Evolutionary conservation across 441 rosid species (phyloP), one percentile per base, ranked within the genome.

Genomic region (Adansonia rubrostipa): DNA sequence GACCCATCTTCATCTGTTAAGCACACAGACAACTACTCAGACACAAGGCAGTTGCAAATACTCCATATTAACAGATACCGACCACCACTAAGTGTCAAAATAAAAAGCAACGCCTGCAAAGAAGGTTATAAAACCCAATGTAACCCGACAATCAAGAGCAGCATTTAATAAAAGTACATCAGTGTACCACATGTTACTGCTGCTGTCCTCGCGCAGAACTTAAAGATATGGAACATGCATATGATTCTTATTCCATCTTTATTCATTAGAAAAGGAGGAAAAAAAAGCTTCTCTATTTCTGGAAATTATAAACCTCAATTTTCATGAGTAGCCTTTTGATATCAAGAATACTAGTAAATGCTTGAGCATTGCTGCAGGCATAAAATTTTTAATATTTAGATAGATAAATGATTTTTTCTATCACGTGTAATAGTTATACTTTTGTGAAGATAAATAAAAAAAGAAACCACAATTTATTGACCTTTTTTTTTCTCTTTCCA

Each of bases 1-100:
- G 92, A n/a, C 79, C 77, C 82, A 81, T 81, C 86, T 88, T 90
- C 81, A 87, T 87, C 92, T 90, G 86, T 80, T 9, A 71, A 81
- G 84, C 53, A 75, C 54, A 50, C 77, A 67, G 28, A 62, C 76
- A 67, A 74, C 47, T 5, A 72, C 20, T 67, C 20, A 79, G 71
- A 73, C 6, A 20, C 45, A 71, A 66, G 77, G 69, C 61, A 79
- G 73, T 71, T 48, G 56, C 40, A 58, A 73, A 42, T 58, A 42
- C 8, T 6, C 44, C 68, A 60, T 8, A 70, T 51, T 28, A 51
- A 71, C 13, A 50, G 74, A 24, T 51, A 51, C 6, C 2, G 7
- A 28, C 57, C 22, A 28, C 61, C 45, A 71, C 1, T 6, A 51
- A 71, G 51, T 61, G 28, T 4, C 15, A 51, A 7, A 50, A 11